These are phyloP conservation scores for Metarhizium anisopliae DNA, from an alignment of 2,329 filamentous ascomycete species.

Conservation along the genomic window DNA sequence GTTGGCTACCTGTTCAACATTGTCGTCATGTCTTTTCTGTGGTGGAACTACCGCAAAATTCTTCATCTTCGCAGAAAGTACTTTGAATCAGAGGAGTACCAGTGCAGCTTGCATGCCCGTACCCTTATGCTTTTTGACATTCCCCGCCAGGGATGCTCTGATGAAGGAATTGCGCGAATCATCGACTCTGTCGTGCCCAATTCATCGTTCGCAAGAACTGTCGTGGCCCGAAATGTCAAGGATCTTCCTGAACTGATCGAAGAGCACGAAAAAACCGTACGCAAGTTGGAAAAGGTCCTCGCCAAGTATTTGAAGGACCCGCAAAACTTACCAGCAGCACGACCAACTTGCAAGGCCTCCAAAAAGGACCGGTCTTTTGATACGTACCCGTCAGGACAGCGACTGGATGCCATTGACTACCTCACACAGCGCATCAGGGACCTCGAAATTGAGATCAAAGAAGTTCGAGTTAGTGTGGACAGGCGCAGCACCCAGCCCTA, in stretches of 20 bases:
- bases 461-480: slow-evolving; percentile 74
- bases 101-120: slow-evolving; percentile 72
- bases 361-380: slow-evolving; percentile 65
- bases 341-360: slow-evolving; percentile 71
- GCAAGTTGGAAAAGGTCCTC: slow-evolving; percentile 71
- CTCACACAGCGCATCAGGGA: slow-evolving; percentile 75
- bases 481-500: slow-evolving; percentile 82
- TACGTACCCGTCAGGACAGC: slow-evolving; percentile 58
- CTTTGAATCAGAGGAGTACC: slow-evolving; percentile 81
- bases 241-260: slow-evolving; percentile 78
- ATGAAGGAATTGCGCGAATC: slow-evolving; percentile 80
- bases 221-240: slow-evolving; percentile 86
- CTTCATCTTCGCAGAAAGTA: slow-evolving; percentile 63
- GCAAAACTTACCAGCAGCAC: slow-evolving; percentile 62
- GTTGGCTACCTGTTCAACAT: slow-evolving; percentile 59
- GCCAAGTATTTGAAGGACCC: slow-evolving; percentile 90
- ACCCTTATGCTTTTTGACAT: slow-evolving; percentile 75
- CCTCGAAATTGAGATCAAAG: slow-evolving; percentile 75
- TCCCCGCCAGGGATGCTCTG: slow-evolving; percentile 63
- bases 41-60: slow-evolving; percentile 80
- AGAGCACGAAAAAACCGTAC: slow-evolving; percentile 72
- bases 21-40: slow-evolving; percentile 73
- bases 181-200: slow-evolving; percentile 73
- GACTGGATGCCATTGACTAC: slow-evolving; percentile 92
- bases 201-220: slow-evolving; percentile 68